Base-by-base conservation (phyloP, 305 asterid genomes). In the Fraxinus platypoda region DNA sequence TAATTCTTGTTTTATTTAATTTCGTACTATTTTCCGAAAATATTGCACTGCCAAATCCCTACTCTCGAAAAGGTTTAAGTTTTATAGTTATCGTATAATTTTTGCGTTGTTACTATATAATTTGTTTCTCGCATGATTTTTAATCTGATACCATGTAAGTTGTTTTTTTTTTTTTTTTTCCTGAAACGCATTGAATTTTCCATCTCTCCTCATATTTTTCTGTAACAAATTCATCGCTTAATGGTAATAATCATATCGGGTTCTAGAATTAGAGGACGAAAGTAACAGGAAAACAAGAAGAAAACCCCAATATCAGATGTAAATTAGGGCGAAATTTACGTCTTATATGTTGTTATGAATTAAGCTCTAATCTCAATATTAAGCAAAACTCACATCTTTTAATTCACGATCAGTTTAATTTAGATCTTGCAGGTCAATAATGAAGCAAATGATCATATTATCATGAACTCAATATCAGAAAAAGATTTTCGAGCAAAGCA, bases 391-490 rank as follows among this genome's bases (percentile, higher is more conserved):
- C 11, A 74, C 2, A n/a, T 11, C 6, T 34, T n/a, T 13, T 30
- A 26, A 31, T 6, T 33, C n/a, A 19, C 21, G 21, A 49, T 34
- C 54, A 19, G 21, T 3, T 68, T 31, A n/a, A 26, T 21, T 75
- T 66, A 64, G 0, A 28, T 81, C 43, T 17, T 38, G 84, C 87
- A 84, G 83, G 75, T n/a, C 11, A 64, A 77, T 73, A 83, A 85
- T 78, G 90, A 85, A 84, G 66, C 78, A 82, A 66, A 80, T 77
- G 17, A 26, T 66, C 70, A 31, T 13, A 30, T 75, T 84, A 86
- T 82, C 43, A 92, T 87, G 90, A 90, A 90, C 83, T 80, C 93
- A 35, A 90, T 33, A 81, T 89, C 84, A 19, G 83, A 83, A 82
- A 85, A 78, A 34, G 75, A 76, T 26, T 78, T 81, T 62, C 80